Percentiles rank a stretch among this genome's conserved stretches.
Conservation (phyloP, 192 early-diverging fungal species). For the Neocallimastix lanati region DNA sequence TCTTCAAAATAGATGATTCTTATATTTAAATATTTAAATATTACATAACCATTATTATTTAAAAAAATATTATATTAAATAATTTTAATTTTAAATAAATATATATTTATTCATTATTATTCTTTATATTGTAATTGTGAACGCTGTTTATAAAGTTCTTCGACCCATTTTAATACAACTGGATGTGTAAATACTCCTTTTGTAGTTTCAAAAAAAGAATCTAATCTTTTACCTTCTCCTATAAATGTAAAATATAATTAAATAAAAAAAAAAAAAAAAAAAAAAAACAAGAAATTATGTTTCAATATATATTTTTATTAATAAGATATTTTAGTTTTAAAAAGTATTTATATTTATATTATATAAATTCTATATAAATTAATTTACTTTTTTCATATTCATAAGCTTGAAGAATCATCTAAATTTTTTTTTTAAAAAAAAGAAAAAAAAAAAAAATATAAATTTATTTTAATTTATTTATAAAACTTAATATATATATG, state of each 20-base stretch:
- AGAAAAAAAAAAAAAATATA: background rate
- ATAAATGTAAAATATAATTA: no score
- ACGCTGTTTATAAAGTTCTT: constrained; percentile 49
- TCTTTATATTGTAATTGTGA: background rate
- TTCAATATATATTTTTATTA: constrained; percentile 14
- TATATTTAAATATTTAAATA: no score
- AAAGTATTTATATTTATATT: background rate
- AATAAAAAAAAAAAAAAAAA: background rate
- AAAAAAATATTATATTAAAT: no score
- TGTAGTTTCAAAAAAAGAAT: constrained; percentile 68
- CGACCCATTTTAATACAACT: constrained; percentile 59
- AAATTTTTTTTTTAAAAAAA: no score
- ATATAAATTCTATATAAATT: background rate
- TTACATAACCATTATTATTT: no score
- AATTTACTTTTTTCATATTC: constrained; percentile 69
- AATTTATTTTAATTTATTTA: background rate
- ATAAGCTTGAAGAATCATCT: constrained; percentile 22
- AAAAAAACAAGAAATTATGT: no score
- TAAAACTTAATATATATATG: no score
- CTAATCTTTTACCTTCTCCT: constrained; percentile 14
- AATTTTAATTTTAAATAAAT: no score
- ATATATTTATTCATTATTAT: no score
- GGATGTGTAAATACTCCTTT: constrained; percentile 67
- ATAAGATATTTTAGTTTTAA: constrained; percentile 11
- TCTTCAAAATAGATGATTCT: no score